Percentiles rank a stretch among this genome's conserved stretches.
Evolutionary conservation across 371 early-diverging fungal genomes (phyloP).

Genomic region (Lichtheimia hyalospora): DNA sequence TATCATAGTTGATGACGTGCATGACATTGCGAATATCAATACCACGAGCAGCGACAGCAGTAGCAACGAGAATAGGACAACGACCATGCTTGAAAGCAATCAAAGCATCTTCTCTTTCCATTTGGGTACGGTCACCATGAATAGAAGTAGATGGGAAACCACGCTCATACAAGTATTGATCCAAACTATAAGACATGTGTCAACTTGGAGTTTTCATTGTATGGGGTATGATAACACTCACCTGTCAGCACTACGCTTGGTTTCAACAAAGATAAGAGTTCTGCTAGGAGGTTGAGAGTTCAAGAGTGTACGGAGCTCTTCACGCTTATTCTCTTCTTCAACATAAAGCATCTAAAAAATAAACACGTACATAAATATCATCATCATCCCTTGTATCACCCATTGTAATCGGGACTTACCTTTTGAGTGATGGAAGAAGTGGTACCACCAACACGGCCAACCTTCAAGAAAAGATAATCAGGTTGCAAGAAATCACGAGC

Average conservation of each 20-base stretch:
- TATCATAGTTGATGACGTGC: slow-evolving; percentile 86
- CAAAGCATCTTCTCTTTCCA: slow-evolving; percentile 80
- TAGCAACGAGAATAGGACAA: slow-evolving; percentile 86
- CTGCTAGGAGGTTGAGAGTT: slow-evolving; percentile 51
- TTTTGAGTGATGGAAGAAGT: slow-evolving; percentile 53
- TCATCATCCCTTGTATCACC: slow-evolving; percentile 62
- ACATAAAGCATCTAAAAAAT: slow-evolving; percentile 87
- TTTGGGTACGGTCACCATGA: slow-evolving; percentile 77
- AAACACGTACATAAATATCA: not conserved
- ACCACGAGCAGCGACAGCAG: slow-evolving; percentile 93
- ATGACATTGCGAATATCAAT: slow-evolving; percentile 84
- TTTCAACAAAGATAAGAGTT: slow-evolving; percentile 84
- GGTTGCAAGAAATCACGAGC: slow-evolving; percentile 91
- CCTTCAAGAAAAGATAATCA: slow-evolving; percentile 43
- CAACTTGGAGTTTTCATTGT: slow-evolving; percentile 31
- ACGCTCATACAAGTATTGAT: slow-evolving; percentile 65
- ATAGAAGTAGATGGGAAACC: slow-evolving; percentile 73
- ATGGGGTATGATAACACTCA: slow-evolving; percentile 28
- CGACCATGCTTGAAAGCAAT: slow-evolving; percentile 73
- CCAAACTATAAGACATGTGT: slow-evolving; percentile 41
- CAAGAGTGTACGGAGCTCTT: slow-evolving; percentile 32
- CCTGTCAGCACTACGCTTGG: slow-evolving; percentile 79
- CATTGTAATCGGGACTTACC: slow-evolving; percentile 8
- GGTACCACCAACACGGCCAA: slow-evolving; percentile 58
- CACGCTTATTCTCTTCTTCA: slow-evolving; percentile 56